phyloP scores from a whole-genome alignment of 1,139 yeast genomes.

The Sugiyamaella novakii region DNA sequence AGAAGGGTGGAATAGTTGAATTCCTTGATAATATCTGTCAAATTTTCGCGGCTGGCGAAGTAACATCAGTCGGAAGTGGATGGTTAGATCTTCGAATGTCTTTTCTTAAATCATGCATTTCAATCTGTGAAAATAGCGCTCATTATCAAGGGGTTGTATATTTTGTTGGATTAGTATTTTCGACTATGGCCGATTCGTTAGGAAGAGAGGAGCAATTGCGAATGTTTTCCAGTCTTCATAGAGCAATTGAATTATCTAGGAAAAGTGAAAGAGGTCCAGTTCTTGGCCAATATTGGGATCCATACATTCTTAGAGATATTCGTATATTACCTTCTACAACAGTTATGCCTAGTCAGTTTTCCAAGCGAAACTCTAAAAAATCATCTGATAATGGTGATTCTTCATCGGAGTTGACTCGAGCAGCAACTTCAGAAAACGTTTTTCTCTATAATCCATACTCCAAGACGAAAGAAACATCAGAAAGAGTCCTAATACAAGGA shows the following conservation, averaged over 20 bases:
- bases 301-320: constrained; percentile 60
- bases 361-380: constrained; percentile 7
- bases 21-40: constrained; percentile 39
- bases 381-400: neutral
- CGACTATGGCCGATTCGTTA: constrained; percentile 55
- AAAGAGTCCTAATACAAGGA: constrained; percentile 32
- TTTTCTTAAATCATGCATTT: constrained; percentile 57
- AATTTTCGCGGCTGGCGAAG: constrained; percentile 39
- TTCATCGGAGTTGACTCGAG: constrained; percentile 4
- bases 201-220: constrained; percentile 52
- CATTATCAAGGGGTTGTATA: constrained; percentile 53
- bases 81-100: constrained; percentile 66
- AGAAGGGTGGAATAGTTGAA: constrained; percentile 25
- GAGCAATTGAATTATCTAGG: constrained; percentile 37
- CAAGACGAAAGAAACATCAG: constrained; percentile 25
- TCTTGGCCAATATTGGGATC: constrained; percentile 64
- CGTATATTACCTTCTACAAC: constrained; percentile 37
- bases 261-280: constrained; percentile 33
- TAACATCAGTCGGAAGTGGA: constrained; percentile 40
- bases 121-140: constrained; percentile 53
- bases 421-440: constrained; percentile 21
- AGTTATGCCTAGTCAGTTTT: constrained; percentile 13
- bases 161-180: constrained; percentile 55
- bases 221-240: constrained; percentile 37
- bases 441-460: constrained; percentile 49